Evolutionary conservation across 164 flowering plant genomes (phyloP).

Genomic region (Saururus chinensis): DNA sequence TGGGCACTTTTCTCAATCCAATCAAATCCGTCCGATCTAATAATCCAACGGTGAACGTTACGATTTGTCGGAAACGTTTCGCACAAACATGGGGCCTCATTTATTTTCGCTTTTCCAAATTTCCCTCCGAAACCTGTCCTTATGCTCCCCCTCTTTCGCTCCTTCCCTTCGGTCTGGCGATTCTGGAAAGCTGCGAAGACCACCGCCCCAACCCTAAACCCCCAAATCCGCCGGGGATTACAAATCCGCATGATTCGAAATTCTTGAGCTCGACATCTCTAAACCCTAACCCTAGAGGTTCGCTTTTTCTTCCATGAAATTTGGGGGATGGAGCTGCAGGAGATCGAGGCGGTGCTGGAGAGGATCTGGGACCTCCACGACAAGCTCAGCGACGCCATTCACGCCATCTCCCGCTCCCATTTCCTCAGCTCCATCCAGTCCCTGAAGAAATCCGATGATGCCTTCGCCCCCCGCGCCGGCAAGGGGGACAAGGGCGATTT

Average conservation of each 20-base stretch:
- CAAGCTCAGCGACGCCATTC: constrained; percentile 92
- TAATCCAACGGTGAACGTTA: too few relatives aligned
- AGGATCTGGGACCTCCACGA: constrained; percentile 93
- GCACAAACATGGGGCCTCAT: too few relatives aligned
- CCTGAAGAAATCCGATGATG: constrained; percentile 8
- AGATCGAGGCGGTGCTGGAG: constrained; percentile 78
- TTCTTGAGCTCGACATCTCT: too few relatives aligned
- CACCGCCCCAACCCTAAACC: too few relatives aligned
- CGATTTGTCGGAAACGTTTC: too few relatives aligned
- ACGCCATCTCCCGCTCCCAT: constrained; percentile 61
- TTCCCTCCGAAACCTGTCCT: too few relatives aligned
- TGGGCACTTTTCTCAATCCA: too few relatives aligned
- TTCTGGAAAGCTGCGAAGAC: too few relatives aligned
- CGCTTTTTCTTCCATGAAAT: constrained; percentile 17
- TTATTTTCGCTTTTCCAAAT: too few relatives aligned
- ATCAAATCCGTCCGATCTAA: too few relatives aligned
- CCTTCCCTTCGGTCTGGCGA: neutral
- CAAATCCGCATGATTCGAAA: too few relatives aligned
- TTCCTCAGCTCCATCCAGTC: constrained; percentile 55
- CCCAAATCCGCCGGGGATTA: too few relatives aligned
- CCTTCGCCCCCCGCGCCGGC: constrained; percentile 5
- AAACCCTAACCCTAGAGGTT: neutral
- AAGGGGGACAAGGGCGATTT: constrained; percentile 13
- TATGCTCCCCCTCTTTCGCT: neutral
- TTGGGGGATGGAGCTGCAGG: constrained; percentile 75